Evolutionary conservation across 306 rosid species (phyloP), one percentile per base, ranked within the genome.

Genomic region (Cicer judaicum): DNA sequence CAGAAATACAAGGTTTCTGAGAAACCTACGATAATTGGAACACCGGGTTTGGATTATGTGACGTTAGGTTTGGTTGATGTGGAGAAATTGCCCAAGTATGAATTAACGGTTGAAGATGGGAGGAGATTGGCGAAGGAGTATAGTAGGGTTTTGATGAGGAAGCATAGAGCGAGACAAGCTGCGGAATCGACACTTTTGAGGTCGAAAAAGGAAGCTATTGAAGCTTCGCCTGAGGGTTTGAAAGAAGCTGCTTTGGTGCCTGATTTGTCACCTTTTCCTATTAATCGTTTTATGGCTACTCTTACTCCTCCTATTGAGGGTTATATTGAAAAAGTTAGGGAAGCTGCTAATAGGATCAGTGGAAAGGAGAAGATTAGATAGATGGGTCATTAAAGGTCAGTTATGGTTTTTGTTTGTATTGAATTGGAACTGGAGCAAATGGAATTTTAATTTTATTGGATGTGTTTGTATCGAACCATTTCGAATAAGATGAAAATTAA

Each of bases 231-330:
- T 29, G 88, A 82, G 8, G 65, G 79, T 67, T 81, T 94, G 81
- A 88, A 74, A 67, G 88, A 88, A 5, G 92, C 95, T 72, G 97
- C 97, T 5, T 59, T 90, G 95, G 87, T 91, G 0, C 96, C 97
- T 2, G 98, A 94, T 79, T 70, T 86, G 72, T n/a, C 93, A 0
- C 93, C 91, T 0, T 89, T 89, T 70, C 98, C 98, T 0, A 79
- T 14, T 0, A 85, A 91, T 46, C 83, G 92, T 2, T 87, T 92
- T 82, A 87, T 88, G 93, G 96, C 97, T 4, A 94, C 96, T 8
- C 80, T 94, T 34, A 94, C 99, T 60, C 96, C 99, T 47, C 97
- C 97, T 0, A 88, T 86, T 56, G 87, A 90, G 54, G 97, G 87
- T 16, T 86, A 86, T 55, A 86, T 86, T 77, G 97, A 94, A 3